Evolutionary conservation across 352 stramenopile species (phyloP).

Genomic region (Aphanomyces astaci): DNA sequence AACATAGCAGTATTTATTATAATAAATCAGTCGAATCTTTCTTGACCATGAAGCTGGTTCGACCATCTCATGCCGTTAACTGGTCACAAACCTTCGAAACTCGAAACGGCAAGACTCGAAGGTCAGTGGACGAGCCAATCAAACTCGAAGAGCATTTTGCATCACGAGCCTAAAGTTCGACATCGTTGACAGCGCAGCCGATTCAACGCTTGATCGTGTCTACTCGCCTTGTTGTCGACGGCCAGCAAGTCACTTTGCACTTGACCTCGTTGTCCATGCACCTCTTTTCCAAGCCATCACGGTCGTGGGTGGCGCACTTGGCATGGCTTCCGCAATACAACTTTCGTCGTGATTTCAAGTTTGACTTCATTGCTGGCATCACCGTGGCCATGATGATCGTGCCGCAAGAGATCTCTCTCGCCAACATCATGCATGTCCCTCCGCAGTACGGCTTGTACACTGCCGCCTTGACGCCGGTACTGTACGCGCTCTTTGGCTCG

Average conservation of each 20-base stretch:
- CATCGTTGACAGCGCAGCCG: not conserved
- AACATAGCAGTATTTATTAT: too few species aligned
- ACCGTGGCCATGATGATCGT: conserved; percentile 84
- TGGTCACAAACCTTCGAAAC: not conserved
- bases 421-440: conserved; percentile 79
- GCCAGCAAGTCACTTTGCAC: not conserved
- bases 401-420: conserved; percentile 84
- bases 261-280: not conserved
- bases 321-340: conserved; percentile 57
- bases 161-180: not conserved
- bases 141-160: not conserved
- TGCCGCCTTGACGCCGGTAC: conserved; percentile 71
- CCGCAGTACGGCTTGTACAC: conserved; percentile 87
- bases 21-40: too few species aligned
- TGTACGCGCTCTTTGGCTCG: conserved; percentile 80
- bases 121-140: not conserved
- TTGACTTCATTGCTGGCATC: conserved; percentile 45
- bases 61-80: too few species aligned
- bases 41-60: too few species aligned
- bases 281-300: not conserved
- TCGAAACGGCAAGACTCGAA: not conserved
- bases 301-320: conserved; percentile 23
- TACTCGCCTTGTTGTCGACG: too few species aligned
- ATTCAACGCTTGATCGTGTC: too few species aligned
- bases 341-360: conserved; percentile 41